Evolutionary conservation across 2,329 filamentous ascomycete species (phyloP).

Genomic region (Alternaria arbusti): DNA sequence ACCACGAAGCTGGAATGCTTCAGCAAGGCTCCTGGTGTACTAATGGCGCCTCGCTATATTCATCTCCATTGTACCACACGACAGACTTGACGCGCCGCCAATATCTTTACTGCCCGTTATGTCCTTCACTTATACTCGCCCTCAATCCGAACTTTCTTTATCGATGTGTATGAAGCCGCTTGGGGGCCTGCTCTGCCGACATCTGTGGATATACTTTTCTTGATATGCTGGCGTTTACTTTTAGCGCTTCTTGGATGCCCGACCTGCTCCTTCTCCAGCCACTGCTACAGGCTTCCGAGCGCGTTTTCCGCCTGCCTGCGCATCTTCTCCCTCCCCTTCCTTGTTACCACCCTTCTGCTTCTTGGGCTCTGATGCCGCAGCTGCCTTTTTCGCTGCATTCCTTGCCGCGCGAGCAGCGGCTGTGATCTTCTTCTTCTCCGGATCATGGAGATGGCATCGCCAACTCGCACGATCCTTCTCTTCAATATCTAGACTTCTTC

Average conservation of each 20-base stretch:
- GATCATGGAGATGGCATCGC: background rate
- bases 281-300: background rate
- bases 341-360: background rate
- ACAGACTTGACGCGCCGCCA: background rate
- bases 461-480: background rate
- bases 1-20: background rate
- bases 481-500: background rate
- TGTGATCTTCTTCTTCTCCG: background rate
- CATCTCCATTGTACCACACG: background rate
- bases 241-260: background rate
- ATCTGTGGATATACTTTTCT: background rate
- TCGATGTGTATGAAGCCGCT: background rate
- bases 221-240: background rate
- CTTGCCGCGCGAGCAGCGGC: background rate
- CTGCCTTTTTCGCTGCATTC: background rate
- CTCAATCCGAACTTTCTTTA: background rate
- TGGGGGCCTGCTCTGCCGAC: background rate
- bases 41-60: background rate
- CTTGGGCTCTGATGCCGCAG: background rate
- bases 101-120: background rate
- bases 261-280: background rate
- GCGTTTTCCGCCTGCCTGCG: background rate
- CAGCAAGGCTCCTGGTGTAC: background rate
- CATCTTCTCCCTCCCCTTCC: background rate
- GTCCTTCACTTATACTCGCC: background rate